Evolutionary conservation across 441 rosid species (phyloP).

Genomic region (Populus hybrid): DNA sequence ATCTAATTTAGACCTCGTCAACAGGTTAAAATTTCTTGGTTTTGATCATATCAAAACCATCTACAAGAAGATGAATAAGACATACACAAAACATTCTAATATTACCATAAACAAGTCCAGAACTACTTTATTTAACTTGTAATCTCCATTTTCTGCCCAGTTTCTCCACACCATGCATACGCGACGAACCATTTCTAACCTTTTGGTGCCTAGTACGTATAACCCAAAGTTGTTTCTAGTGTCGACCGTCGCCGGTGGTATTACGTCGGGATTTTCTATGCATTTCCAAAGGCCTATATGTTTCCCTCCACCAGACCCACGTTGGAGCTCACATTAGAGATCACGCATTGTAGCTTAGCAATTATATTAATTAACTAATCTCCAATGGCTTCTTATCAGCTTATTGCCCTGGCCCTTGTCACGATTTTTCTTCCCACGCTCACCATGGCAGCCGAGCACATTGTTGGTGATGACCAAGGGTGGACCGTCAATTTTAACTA

Average conservation of each 20-base stretch:
- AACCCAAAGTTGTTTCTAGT: slow-evolving; percentile 1
- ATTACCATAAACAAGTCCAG: no score
- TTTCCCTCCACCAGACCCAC: background rate
- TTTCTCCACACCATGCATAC: no score
- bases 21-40: no score
- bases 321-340: background rate
- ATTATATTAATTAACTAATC: background rate
- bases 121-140: no score
- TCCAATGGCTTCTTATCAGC: slow-evolving; percentile 28
- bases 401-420: slow-evolving; percentile 17
- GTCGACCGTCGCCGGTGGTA: background rate
- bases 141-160: no score
- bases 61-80: no score
- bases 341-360: background rate
- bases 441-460: slow-evolving; percentile 28
- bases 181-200: background rate
- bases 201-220: background rate
- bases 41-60: no score
- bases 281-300: no score
- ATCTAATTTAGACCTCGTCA: no score
- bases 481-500: slow-evolving; percentile 34
- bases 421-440: slow-evolving; percentile 29
- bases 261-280: background rate
- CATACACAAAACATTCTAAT: no score
- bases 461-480: slow-evolving; percentile 30